Evolutionary conservation across 2,329 filamentous ascomycete genomes (phyloP), one percentile per base, ranked within the genome.

Genomic region (Neonectria punicea): DNA sequence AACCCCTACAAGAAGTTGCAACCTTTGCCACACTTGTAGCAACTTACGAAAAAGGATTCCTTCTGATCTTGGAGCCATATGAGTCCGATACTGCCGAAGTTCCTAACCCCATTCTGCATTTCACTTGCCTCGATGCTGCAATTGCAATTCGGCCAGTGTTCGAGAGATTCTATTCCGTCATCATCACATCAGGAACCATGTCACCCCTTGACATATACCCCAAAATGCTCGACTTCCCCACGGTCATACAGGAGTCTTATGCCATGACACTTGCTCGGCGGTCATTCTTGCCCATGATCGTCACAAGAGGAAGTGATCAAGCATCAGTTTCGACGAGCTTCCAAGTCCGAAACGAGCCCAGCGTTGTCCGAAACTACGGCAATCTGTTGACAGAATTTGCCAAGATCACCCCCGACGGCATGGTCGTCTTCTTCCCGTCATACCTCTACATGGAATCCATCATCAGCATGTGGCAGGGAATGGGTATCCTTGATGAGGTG

Each of bases 361-460:
- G 93, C 67, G 95, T 98, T n/a, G 94, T 99, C 30, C 90, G 96
- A 53, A 99, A 99, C 78, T 99, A 98, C 73, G 97, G 96, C 49
- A 96, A 91, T 69, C 85, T 99, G 2, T 84, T 99, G 34, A 96
- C 94, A 8, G 96, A 99, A 77, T 98, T 99, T 77, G 93, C 94
- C 58, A 97, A 95, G 78, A 90, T 98, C 69, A 99, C 96, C 0
- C 97, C 96, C 0, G 96, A 99, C 74, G 96, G 96, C 34, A 90
- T 99, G 79, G 96, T 99, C n/a, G 96, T 99, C 43, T 99, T 99
- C 84, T 99, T 99, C 78, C 97, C 96, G 0, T 97, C 94, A 0
- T 99, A 99, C 74, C 87, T 99, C 1, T 99, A 99, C 82, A 98
- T 99, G 96, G 96, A 99, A 78, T 96, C 92, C 57, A 98, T 98